Conservation (phyloP, 306 rosid genomes). For the Rosa rugosa region DNA sequence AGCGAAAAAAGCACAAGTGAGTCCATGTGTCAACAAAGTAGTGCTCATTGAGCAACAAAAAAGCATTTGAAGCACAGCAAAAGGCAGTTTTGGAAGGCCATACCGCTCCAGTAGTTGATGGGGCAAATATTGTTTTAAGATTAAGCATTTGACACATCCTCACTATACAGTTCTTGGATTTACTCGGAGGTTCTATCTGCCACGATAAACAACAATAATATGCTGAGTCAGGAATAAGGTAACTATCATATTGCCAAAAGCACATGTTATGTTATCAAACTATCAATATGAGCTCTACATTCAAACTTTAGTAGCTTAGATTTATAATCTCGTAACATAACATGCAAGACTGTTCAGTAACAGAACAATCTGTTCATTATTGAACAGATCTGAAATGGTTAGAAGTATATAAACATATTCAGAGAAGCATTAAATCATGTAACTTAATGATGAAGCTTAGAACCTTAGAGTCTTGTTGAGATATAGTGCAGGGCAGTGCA, state of each 20-base stretch:
- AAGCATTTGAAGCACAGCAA: not conserved
- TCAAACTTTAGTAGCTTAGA: not conserved
- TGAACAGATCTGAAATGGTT: not conserved
- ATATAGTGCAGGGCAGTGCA: constrained; percentile 30
- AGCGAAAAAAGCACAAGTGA: not conserved
- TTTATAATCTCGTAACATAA: not conserved
- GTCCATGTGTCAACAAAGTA: not conserved
- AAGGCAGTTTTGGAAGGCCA: not conserved
- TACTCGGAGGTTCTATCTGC: constrained; percentile 39
- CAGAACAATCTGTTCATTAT: not conserved
- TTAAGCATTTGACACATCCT: constrained; percentile 38
- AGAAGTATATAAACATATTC: not conserved
- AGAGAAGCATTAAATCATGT: not conserved
- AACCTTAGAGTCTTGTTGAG: constrained; percentile 43
- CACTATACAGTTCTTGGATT: constrained; percentile 31
- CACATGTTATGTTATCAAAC: not conserved
- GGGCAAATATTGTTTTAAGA: constrained; percentile 62
- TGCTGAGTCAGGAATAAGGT: not conserved
- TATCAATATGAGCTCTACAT: not conserved
- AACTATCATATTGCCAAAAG: not conserved
- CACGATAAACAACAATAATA: not conserved
- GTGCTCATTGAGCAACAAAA: not conserved
- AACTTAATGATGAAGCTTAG: not conserved
- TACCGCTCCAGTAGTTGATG: constrained; percentile 84
- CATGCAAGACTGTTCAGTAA: not conserved